These are phyloP conservation scores for Lumnitzera racemosa DNA, from an alignment of 345 rosid species.

Conservation along the genomic window DNA sequence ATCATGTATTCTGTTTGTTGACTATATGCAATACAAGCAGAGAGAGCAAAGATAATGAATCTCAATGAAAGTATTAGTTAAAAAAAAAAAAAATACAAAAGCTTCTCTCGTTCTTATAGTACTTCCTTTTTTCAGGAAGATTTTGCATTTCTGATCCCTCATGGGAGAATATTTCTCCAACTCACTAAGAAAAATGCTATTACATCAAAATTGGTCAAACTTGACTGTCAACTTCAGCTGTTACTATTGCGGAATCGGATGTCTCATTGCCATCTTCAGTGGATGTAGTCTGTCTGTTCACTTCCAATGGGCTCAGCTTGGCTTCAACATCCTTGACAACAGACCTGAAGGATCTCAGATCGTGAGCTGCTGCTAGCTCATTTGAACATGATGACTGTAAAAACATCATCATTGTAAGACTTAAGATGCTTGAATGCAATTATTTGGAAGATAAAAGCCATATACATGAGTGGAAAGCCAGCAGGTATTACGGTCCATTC, in stretches of 20 bases:
- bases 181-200: no score
- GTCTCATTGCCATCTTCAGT: constrained; percentile 1
- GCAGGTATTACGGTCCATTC: no score
- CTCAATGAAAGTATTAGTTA: no score
- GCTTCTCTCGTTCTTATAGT: no score
- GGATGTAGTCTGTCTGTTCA: constrained; percentile 5
- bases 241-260: constrained; percentile 7
- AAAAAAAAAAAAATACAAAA: no score
- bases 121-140: no score
- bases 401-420: constrained; percentile 2
- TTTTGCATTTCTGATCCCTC: no score
- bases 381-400: constrained; percentile 38
- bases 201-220: no score
- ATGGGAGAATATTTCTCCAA: no score
- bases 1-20: no score
- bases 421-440: constrained; percentile 4
- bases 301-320: constrained; percentile 49
- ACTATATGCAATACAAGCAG: no score
- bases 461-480: not conserved
- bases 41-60: no score
- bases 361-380: constrained; percentile 32
- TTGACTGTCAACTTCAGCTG: constrained; percentile 9
- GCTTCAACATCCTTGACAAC: constrained; percentile 61
- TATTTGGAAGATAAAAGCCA: not conserved
- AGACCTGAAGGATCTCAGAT: constrained; percentile 45